A percentile compares a stretch with the other conserved stretches of the same genome.
Evolutionary conservation across 441 rosid species (phyloP).

Genomic region (Gossypium davidsonii): DNA sequence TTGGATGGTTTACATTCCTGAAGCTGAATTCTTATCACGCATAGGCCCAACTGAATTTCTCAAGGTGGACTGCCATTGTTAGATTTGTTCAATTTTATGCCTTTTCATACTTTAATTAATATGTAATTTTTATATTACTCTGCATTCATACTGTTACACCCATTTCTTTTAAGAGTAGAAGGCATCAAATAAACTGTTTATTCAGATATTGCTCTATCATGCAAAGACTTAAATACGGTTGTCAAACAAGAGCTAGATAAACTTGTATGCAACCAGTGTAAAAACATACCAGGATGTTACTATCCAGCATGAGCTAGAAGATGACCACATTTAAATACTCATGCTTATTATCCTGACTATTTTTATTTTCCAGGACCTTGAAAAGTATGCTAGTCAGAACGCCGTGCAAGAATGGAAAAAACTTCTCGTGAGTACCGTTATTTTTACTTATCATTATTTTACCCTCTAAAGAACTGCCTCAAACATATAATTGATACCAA

Average conservation of each 20-base stretch:
- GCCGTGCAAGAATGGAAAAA: conserved; percentile 83
- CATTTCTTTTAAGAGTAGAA: too few relatives aligned
- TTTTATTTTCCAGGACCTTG: conserved; percentile 57
- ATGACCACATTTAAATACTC: not conserved
- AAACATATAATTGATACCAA: not conserved
- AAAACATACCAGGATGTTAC: not conserved
- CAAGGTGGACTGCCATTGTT: conserved; percentile 43
- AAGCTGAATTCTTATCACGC: conserved; percentile 83
- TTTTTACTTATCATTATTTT: not conserved
- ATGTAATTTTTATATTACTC: not conserved
- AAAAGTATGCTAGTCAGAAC: conserved; percentile 62
- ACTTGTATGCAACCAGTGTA: too few relatives aligned
- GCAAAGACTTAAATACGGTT: too few relatives aligned
- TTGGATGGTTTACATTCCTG: conserved; percentile 92
- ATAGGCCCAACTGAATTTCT: conserved; percentile 89
- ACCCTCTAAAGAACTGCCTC: not conserved
- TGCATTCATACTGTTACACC: not conserved
- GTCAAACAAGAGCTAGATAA: too few relatives aligned
- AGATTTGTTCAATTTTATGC: not conserved
- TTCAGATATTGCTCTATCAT: too few relatives aligned
- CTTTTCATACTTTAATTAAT: not conserved
- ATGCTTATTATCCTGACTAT: not conserved
- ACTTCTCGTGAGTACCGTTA: conserved; percentile 55
- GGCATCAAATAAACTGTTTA: too few relatives aligned
- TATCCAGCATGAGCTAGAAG: not conserved